phyloP scores from a whole-genome alignment of 2,329 filamentous ascomycete genomes.

The Colletotrichum sp. region DNA sequence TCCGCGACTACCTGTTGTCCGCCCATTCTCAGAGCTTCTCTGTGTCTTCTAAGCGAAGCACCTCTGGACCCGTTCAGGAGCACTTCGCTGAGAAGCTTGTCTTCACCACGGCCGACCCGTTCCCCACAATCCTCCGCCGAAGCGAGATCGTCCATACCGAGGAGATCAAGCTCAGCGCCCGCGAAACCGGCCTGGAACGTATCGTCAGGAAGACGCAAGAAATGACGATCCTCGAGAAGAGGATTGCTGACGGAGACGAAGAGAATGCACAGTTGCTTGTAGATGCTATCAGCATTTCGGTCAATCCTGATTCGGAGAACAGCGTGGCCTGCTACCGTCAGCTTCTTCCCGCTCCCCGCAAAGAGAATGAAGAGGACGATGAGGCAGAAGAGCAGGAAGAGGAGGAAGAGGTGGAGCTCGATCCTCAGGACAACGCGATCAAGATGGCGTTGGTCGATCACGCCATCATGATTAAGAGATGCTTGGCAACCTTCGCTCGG shows the following conservation, averaged over 20 bases:
- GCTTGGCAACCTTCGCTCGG: slow-evolving; percentile 71
- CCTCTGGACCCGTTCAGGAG: slow-evolving; percentile 69
- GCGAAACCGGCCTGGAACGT: slow-evolving; percentile 89
- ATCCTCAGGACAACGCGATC: slow-evolving; percentile 75
- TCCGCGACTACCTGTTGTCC: slow-evolving; percentile 85
- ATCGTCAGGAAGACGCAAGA: slow-evolving; percentile 91
- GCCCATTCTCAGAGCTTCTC: slow-evolving; percentile 81
- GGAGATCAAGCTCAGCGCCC: slow-evolving; percentile 70
- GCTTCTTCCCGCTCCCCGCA: slow-evolving; percentile 63
- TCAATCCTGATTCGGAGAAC: slow-evolving; percentile 74
- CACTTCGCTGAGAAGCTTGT: slow-evolving; percentile 84
- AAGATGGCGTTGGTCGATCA: slow-evolving; percentile 88
- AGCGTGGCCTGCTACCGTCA: slow-evolving; percentile 80
- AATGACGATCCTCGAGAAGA: slow-evolving; percentile 76
- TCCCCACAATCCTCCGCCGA: slow-evolving; percentile 87
- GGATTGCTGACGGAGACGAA: slow-evolving; percentile 74
- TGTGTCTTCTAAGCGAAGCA: slow-evolving; percentile 73
- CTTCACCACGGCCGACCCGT: slow-evolving; percentile 82
- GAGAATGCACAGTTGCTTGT: slow-evolving; percentile 71
- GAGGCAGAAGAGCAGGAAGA: slow-evolving; percentile 47
- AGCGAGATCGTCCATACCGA: slow-evolving; percentile 80
- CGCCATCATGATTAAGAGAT: slow-evolving; percentile 84
- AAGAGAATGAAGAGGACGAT: slow-evolving; percentile 40
- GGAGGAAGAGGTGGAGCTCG: slow-evolving; percentile 52
- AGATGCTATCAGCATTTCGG: slow-evolving; percentile 77